Percentiles rank a stretch among this genome's conserved stretches.
These are phyloP conservation scores for Salix caprea DNA, from an alignment of 345 rosid species.

Conservation along the genomic window DNA sequence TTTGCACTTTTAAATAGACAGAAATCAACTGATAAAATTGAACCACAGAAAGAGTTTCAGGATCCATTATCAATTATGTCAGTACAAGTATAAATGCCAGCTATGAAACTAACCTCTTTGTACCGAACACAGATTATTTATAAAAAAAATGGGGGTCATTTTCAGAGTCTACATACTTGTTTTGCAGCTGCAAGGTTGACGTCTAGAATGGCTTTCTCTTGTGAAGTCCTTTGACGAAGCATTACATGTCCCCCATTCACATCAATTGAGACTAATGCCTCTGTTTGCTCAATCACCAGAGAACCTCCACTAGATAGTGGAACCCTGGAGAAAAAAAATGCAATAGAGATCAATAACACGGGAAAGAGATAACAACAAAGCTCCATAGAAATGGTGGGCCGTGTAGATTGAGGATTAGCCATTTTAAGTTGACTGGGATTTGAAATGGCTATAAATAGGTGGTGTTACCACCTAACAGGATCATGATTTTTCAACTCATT, in stretches of 20 bases:
- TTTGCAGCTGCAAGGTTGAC: constrained; percentile 92
- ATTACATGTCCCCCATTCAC: constrained; percentile 97
- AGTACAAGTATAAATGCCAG: neutral
- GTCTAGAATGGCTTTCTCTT: constrained; percentile 84
- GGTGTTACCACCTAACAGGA: neutral
- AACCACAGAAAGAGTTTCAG: neutral
- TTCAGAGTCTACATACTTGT: constrained; percentile 50
- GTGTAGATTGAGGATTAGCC: neutral
- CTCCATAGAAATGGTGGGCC: neutral
- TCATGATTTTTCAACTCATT: neutral
- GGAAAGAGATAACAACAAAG: neutral
- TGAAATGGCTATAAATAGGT: neutral
- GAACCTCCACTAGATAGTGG: constrained; percentile 87
- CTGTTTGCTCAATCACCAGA: constrained; percentile 95
- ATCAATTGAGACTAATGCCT: constrained; percentile 95
- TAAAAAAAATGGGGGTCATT: neutral
- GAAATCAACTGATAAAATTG: neutral
- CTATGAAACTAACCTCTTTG: neutral
- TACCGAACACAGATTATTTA: constrained; percentile 1
- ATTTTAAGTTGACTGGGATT: neutral
- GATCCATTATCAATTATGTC: neutral
- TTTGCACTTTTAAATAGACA: neutral
- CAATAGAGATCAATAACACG: neutral
- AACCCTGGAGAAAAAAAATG: constrained; percentile 52
- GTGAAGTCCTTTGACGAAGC: constrained; percentile 85